Evolutionary conservation across 1,139 yeast genomes (phyloP).

Genomic region (Yamadazyma blattariae): DNA sequence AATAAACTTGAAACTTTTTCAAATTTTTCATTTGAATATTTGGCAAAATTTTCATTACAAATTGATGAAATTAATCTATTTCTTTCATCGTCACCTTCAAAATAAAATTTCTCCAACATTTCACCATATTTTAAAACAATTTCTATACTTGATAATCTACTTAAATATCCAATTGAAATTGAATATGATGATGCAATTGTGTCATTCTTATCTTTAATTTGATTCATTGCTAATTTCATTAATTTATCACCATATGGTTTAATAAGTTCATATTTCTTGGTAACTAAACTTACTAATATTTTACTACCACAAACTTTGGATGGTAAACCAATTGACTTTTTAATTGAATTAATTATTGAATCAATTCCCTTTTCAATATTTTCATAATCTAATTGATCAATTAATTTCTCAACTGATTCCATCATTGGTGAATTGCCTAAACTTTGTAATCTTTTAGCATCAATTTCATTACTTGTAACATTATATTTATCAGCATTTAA

Average conservation of each 20-base stretch:
- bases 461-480: conserved; percentile 66
- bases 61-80: conserved; percentile 53
- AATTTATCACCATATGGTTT: conserved; percentile 64
- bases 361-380: conserved; percentile 53
- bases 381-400: conserved; percentile 54
- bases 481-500: conserved; percentile 89
- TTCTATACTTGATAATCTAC: conserved; percentile 59
- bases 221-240: conserved; percentile 54
- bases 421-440: conserved; percentile 83
- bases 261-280: conserved; percentile 52
- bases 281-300: conserved; percentile 62
- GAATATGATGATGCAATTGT: conserved; percentile 78
- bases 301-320: conserved; percentile 88
- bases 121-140: conserved; percentile 54
- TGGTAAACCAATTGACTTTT: conserved; percentile 81
- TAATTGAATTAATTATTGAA: conserved; percentile 48
- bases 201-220: conserved; percentile 67
- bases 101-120: conserved; percentile 54
- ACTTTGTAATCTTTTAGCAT: conserved; percentile 71
- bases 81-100: conserved; percentile 53
- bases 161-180: conserved; percentile 74
- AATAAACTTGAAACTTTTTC: conserved; percentile 60
- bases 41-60: conserved; percentile 67
- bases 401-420: conserved; percentile 76
- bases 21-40: conserved; percentile 73